phyloP scores from a whole-genome alignment of 441 rosid genomes.

The Corymbia calophylla region DNA sequence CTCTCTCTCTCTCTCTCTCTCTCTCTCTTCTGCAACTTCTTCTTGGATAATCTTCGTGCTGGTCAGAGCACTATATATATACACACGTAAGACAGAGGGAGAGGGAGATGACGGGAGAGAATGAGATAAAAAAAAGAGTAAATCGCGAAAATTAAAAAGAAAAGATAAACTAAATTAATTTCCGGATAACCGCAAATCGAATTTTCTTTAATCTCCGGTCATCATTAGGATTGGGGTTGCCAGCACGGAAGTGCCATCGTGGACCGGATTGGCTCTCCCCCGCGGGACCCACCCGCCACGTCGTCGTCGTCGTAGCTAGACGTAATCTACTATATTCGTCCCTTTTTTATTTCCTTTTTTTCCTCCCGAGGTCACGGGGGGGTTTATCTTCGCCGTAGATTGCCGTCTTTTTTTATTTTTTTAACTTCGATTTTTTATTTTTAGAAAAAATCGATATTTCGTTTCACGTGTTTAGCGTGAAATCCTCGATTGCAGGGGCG shows the following conservation, averaged over 20 bases:
- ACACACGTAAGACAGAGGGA: neutral
- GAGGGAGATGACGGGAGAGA: neutral
- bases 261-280: neutral
- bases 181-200: neutral
- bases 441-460: neutral
- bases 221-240: neutral
- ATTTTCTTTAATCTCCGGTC: neutral
- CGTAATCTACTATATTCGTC: neutral
- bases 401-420: neutral
- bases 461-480: neutral
- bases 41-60: neutral
- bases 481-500: neutral
- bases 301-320: neutral
- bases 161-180: neutral
- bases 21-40: neutral
- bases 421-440: neutral
- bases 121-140: neutral
- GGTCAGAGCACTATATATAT: neutral
- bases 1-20: neutral
- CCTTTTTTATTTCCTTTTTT: neutral
- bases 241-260: neutral
- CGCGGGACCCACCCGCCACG: neutral
- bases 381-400: neutral
- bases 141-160: neutral
- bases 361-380: neutral